Evolutionary conservation across 2,329 filamentous ascomycete genomes (phyloP).

Genomic region (Thermomyces lanuginosus): DNA sequence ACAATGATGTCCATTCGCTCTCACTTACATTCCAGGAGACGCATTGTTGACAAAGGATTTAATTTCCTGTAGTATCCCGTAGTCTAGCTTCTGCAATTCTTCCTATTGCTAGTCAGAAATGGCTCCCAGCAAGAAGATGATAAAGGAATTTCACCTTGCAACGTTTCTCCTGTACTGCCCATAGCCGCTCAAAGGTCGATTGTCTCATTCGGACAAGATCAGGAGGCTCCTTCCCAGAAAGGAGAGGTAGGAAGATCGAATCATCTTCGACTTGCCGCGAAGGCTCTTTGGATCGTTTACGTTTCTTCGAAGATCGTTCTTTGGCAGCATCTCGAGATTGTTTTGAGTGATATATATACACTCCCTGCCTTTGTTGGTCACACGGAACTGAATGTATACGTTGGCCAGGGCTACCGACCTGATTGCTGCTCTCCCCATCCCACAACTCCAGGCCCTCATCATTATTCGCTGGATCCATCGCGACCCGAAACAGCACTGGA

Average conservation of each 20-base stretch:
- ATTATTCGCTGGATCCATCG: too few species aligned
- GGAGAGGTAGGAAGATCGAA: constrained; percentile 22
- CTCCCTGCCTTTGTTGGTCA: constrained; percentile 40
- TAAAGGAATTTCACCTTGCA: constrained; percentile 19
- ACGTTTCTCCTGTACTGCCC: constrained; percentile 23
- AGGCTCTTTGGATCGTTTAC: constrained; percentile 34
- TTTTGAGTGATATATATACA: constrained; percentile 44
- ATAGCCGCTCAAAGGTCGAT: constrained; percentile 22
- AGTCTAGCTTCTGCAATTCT: constrained; percentile 25
- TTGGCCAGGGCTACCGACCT: too few species aligned
- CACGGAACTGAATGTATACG: too few species aligned
- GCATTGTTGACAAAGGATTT: constrained; percentile 21
- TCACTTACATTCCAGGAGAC: constrained; percentile 20
- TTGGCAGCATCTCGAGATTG: constrained; percentile 15
- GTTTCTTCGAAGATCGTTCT: constrained; percentile 40
- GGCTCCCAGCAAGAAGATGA: not conserved
- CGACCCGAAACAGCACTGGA: too few species aligned
- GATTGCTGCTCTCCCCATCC: too few species aligned
- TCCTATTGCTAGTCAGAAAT: constrained; percentile 11
- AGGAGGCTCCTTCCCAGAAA: constrained; percentile 22
- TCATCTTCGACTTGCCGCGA: constrained; percentile 5
- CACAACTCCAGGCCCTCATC: too few species aligned
- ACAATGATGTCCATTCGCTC: not conserved
- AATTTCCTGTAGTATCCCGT: constrained; percentile 22
- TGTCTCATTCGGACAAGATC: constrained; percentile 20